Evolutionary conservation across 139 green algal genomes (phyloP).

Genomic region (Trebouxia sp.): DNA sequence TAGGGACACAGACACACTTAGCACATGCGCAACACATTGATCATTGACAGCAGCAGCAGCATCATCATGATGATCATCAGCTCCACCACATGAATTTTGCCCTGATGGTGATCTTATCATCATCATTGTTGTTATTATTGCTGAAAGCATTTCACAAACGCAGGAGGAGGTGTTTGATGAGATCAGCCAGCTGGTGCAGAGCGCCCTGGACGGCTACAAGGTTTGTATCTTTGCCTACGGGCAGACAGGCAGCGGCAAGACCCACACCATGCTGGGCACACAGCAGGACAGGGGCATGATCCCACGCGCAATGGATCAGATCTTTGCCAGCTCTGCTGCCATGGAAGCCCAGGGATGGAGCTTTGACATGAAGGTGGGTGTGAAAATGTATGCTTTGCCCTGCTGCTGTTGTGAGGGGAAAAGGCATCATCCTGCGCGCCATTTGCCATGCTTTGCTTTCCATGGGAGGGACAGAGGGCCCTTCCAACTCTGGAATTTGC

Average conservation of each 20-base stretch:
- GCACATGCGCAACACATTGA: no score
- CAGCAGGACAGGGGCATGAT: constrained; percentile 78
- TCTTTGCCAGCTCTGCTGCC: constrained; percentile 61
- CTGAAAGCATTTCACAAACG: no score
- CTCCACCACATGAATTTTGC: not conserved
- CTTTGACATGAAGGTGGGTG: constrained; percentile 81
- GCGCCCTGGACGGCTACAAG: constrained; percentile 89
- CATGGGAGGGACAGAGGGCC: no score
- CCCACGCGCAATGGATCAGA: constrained; percentile 80
- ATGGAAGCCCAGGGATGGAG: constrained; percentile 76
- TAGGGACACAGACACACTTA: no score
- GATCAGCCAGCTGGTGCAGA: constrained; percentile 85
- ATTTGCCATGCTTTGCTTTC: no score
- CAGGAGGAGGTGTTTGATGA: constrained; percentile 87
- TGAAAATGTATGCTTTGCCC: not conserved
- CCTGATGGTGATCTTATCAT: not conserved
- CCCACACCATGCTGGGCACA: constrained; percentile 82
- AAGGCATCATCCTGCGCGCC: no score
- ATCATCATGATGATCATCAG: no score
- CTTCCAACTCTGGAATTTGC: no score
- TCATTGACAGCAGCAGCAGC: no score
- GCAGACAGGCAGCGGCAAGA: constrained; percentile 88
- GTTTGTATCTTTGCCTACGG: constrained; percentile 92
- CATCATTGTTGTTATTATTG: not conserved
- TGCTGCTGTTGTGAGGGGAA: not conserved